These are phyloP conservation scores for Mucor velutinosus DNA, from an alignment of 371 early-diverging fungal species.

Conservation along the genomic window DNA sequence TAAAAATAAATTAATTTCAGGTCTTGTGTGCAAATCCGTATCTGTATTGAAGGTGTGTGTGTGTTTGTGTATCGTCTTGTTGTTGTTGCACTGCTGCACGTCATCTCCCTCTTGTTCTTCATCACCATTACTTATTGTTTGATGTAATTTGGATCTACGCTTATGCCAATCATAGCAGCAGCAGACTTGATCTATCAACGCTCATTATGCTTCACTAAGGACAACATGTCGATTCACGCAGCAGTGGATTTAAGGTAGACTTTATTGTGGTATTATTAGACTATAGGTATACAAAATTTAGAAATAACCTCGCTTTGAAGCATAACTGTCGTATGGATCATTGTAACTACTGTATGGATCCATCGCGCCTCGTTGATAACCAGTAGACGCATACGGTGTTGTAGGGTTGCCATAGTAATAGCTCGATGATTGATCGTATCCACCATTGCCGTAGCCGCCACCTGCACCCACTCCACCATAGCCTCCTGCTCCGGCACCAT, in stretches of 20 bases:
- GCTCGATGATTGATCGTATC: background rate
- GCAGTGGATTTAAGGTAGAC: too few relatives aligned
- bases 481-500: background rate
- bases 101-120: background rate
- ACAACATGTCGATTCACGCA: too few relatives aligned
- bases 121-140: background rate
- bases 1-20: background rate
- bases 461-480: too few relatives aligned
- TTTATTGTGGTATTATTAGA: background rate
- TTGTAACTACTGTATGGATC: slow-evolving; percentile 2
- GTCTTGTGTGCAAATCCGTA: background rate
- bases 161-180: background rate
- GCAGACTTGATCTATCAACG: background rate
- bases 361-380: slow-evolving; percentile 2
- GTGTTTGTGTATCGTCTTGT: background rate
- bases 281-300: background rate
- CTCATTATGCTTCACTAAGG: too few relatives aligned
- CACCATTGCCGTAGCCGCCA: background rate
- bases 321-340: slow-evolving; percentile 15
- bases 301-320: slow-evolving; percentile 7
- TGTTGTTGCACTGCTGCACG: background rate
- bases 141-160: background rate
- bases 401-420: slow-evolving; percentile 12
- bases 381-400: slow-evolving; percentile 5
- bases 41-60: background rate